Evolutionary conservation across 2,329 filamentous ascomycete species (phyloP).

Genomic region (Cytospora chrysosperma): DNA sequence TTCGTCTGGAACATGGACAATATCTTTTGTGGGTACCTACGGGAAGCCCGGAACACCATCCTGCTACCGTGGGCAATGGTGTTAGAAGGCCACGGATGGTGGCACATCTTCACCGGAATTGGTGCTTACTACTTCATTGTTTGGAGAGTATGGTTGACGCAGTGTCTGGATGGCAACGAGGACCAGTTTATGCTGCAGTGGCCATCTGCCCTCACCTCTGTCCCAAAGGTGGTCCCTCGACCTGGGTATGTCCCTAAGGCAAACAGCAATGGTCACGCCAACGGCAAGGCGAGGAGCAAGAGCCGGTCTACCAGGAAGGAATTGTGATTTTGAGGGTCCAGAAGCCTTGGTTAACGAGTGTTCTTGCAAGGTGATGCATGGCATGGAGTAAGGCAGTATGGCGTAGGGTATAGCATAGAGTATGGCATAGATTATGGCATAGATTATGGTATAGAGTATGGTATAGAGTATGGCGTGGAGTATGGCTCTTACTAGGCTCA

Average conservation of each 20-base stretch:
- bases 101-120: slow-evolving; percentile 78
- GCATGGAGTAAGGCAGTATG: too few species aligned
- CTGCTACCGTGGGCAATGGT: slow-evolving; percentile 79
- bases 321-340: background rate
- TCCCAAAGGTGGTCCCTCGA: slow-evolving; percentile 46
- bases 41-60: slow-evolving; percentile 63
- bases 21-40: slow-evolving; percentile 65
- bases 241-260: background rate
- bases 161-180: slow-evolving; percentile 71
- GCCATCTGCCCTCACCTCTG: slow-evolving; percentile 58
- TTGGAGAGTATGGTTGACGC: slow-evolving; percentile 80
- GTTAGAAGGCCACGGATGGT: slow-evolving; percentile 57
- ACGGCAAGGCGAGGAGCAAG: background rate
- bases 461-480: too few species aligned
- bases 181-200: slow-evolving; percentile 71
- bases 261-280: background rate
- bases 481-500: too few species aligned
- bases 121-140: slow-evolving; percentile 83
- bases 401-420: too few species aligned
- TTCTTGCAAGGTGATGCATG: background rate
- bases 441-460: too few species aligned
- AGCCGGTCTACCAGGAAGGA: slow-evolving; percentile 18
- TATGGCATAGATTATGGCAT: too few species aligned
- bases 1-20: slow-evolving; percentile 79
- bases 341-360: background rate